Evolutionary conservation across 495 filamentous ascomycete genomes (phyloP), one percentile per base, ranked within the genome.

Genomic region (Penicillium ochrochloron): DNA sequence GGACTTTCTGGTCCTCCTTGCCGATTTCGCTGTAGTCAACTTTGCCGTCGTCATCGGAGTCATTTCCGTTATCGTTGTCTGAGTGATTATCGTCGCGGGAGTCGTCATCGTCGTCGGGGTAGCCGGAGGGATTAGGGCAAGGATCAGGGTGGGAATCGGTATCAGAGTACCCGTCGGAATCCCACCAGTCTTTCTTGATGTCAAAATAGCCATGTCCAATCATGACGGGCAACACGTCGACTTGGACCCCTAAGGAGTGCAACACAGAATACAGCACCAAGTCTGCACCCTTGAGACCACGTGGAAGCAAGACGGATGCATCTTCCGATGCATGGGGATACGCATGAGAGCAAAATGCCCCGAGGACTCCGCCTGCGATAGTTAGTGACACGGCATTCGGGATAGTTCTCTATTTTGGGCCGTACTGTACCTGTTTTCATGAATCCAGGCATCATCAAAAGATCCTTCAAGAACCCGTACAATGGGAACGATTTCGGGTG

Each of bases 231-330:
- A 62, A 50, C 3, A 70, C 27, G 2, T 66, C 33, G 17, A 70
- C 57, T 12, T 69, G 10, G 7, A 70, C n/a, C 2, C 69, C 69
- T 0, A 76, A 62, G 5, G 67, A 66, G 17, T 59, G 54, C 33
- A 74, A 61, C 1, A 71, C 60, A 12, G 67, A 58, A 41, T 72
- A 75, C 0, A 74, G 17, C 1, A 66, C 61, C 2, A 74, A 57
- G 44, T 75, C 71, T 2, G 59, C 62, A 0, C 73, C 71, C 41
- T 77, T 75, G 1, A 77, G 57, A 0, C 67, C 76, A 0, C 75
- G 75, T 66, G 85, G 78, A n/a, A 90, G 91, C 76, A 93, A 86
- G 65, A 82, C 23, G 3, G 17, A 9, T 6, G 21, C 54, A 14
- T 19, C 2, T 11, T 23, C 8, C 15, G 64, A 61, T 21, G 61